These are phyloP conservation scores for Xylariales sp. DNA, from an alignment of 2,329 filamentous ascomycete genomes.

Conservation along the genomic window DNA sequence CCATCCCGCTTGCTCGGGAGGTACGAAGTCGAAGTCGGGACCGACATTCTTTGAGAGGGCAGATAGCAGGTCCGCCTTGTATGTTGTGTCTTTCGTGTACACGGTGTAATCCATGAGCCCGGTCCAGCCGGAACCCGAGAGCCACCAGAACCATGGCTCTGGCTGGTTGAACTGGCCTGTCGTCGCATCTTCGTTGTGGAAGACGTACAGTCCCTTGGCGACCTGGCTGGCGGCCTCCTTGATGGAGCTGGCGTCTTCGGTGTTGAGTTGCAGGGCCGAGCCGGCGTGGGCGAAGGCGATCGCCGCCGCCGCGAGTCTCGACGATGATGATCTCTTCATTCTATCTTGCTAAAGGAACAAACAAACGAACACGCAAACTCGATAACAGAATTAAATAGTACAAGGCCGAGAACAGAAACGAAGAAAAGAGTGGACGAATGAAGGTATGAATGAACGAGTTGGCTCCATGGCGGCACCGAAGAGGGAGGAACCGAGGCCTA, in stretches of 20 bases:
- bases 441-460: slow-evolving; percentile 7
- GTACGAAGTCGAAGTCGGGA: slow-evolving; percentile 61
- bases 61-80: slow-evolving; percentile 57
- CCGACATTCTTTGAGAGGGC: slow-evolving; percentile 61
- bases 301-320: slow-evolving; percentile 31
- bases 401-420: slow-evolving; percentile 5
- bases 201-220: slow-evolving; percentile 47
- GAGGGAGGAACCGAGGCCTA: slow-evolving; percentile 23
- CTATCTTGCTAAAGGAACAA: slow-evolving; percentile 5
- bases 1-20: slow-evolving; percentile 56
- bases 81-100: slow-evolving; percentile 59
- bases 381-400: slow-evolving; percentile 15
- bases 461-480: neutral
- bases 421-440: neutral
- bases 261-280: slow-evolving; percentile 43
- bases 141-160: slow-evolving; percentile 52
- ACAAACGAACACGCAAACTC: neutral
- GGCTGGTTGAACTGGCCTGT: slow-evolving; percentile 51
- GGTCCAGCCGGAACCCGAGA: slow-evolving; percentile 49
- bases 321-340: slow-evolving; percentile 41
- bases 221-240: slow-evolving; percentile 44
- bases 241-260: slow-evolving; percentile 43
- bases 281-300: slow-evolving; percentile 36
- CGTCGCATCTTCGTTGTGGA: slow-evolving; percentile 48
- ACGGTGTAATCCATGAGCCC: slow-evolving; percentile 56